Percentiles rank a stretch among this genome's conserved stretches.
phyloP scores from a whole-genome alignment of 1,284 basidiomycete genomes.

The Ustilago cynodontis region DNA sequence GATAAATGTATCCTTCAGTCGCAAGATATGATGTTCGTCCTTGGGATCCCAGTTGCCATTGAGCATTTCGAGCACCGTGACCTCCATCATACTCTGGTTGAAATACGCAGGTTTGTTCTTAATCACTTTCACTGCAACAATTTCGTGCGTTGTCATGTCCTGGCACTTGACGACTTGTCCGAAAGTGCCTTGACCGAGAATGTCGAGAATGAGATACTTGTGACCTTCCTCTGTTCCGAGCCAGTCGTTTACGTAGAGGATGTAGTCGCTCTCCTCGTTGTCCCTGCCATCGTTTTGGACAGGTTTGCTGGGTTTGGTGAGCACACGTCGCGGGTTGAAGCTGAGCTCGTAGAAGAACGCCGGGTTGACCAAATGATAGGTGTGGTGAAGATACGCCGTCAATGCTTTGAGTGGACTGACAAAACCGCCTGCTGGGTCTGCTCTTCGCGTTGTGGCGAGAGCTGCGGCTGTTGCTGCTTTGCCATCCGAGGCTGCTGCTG shows the following conservation, averaged over 20 bases:
- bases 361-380: slow-evolving; percentile 69
- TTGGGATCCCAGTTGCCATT: slow-evolving; percentile 76
- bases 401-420: slow-evolving; percentile 69
- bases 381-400: slow-evolving; percentile 69
- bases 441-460: slow-evolving; percentile 51
- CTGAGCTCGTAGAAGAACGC: slow-evolving; percentile 69
- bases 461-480: slow-evolving; percentile 51
- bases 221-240: slow-evolving; percentile 68
- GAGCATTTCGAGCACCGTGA: slow-evolving; percentile 90
- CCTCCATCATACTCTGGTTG: slow-evolving; percentile 99
- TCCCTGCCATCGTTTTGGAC: slow-evolving; percentile 69
- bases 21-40: slow-evolving; percentile 96
- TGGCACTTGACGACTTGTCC: slow-evolving; percentile 99
- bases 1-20: slow-evolving; percentile 95
- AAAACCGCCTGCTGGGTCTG: slow-evolving; percentile 66
- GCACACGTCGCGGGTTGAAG: slow-evolving; percentile 67
- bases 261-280: slow-evolving; percentile 69
- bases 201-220: slow-evolving; percentile 96
- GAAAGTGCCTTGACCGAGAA: slow-evolving; percentile 97
- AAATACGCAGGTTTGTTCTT: slow-evolving; percentile 99
- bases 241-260: slow-evolving; percentile 70
- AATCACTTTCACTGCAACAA: slow-evolving; percentile 98
- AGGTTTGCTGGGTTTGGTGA: slow-evolving; percentile 69
- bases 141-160: slow-evolving; percentile 98
- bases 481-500: slow-evolving; percentile 51